phyloP scores from a whole-genome alignment of 1,284 basidiomycete genomes.

The Puccinia novopanici region DNA sequence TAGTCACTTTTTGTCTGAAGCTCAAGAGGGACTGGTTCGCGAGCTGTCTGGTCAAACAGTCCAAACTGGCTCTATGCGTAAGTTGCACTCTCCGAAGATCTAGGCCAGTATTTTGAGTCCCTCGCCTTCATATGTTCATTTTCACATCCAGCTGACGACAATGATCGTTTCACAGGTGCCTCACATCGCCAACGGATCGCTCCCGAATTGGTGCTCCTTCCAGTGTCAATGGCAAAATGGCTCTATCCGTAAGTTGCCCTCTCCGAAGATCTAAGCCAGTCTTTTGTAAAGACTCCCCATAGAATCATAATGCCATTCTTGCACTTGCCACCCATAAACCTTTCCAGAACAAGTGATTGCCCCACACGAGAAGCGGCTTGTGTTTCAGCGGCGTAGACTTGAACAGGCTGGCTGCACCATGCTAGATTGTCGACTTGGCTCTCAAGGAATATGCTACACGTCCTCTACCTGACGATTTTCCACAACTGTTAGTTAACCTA shows the following conservation, averaged over 20 bases:
- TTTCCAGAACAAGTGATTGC: slow-evolving; percentile 81
- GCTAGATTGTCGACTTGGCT: slow-evolving; percentile 65
- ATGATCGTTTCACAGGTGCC: no score
- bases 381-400: slow-evolving; percentile 79
- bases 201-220: no score
- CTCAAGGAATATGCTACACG: slow-evolving; percentile 33
- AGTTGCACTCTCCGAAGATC: neutral
- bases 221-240: no score
- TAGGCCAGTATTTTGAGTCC: no score
- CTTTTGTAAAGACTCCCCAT: no score
- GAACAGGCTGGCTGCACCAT: slow-evolving; percentile 88
- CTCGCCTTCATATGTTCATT: no score
- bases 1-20: neutral
- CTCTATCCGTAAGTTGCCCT: no score
- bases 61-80: neutral
- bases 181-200: neutral
- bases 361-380: slow-evolving; percentile 78
- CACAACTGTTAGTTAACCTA: slow-evolving; percentile 20
- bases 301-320: no score
- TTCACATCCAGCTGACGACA: neutral
- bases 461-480: slow-evolving; percentile 33
- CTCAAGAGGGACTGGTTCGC: neutral
- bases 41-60: neutral
- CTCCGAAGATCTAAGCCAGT: no score
- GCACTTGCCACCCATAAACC: no score